A percentile compares a stretch with the other conserved stretches of the same genome.
Conservation (phyloP, 2,329 filamentous ascomycete genomes). For the Fusarium abutilonis region DNA sequence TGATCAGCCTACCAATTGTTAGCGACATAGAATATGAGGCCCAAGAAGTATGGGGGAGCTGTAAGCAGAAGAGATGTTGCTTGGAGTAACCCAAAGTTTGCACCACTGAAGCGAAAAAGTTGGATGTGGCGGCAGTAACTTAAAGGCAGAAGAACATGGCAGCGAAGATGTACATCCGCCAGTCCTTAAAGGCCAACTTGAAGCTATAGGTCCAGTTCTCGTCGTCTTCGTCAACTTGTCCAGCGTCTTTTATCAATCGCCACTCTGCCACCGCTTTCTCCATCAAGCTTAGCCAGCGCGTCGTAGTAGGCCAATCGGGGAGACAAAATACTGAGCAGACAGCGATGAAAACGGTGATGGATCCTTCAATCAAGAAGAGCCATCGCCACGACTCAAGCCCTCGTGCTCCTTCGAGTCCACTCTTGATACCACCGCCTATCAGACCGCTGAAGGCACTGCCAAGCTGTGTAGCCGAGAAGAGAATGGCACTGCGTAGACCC, state of each 20-base stretch:
- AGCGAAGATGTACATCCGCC: conserved; percentile 20
- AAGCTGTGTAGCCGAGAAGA: conserved; percentile 23
- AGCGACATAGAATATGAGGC: conserved; percentile 14
- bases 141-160: conserved; percentile 26
- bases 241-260: conserved; percentile 18
- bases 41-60: conserved; percentile 17
- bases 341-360: conserved; percentile 16
- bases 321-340: conserved; percentile 3
- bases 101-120: conserved; percentile 21
- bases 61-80: conserved; percentile 9
- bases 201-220: conserved; percentile 21
- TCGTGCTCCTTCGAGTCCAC: conserved; percentile 15
- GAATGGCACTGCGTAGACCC: conserved; percentile 15
- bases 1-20: conserved; percentile 22
- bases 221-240: conserved; percentile 23
- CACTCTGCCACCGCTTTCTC: conserved; percentile 22
- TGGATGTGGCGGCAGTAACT: conserved; percentile 18
- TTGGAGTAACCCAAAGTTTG: conserved; percentile 15
- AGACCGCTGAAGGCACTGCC: conserved; percentile 19
- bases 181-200: conserved; percentile 23
- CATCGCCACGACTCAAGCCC: conserved; percentile 19
- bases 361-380: conserved; percentile 23
- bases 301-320: conserved; percentile 19
- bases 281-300: conserved; percentile 13
- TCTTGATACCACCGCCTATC: conserved; percentile 17